phyloP scores from a whole-genome alignment of 148 eudicot species.

The Vaccinium vitisidaea region DNA sequence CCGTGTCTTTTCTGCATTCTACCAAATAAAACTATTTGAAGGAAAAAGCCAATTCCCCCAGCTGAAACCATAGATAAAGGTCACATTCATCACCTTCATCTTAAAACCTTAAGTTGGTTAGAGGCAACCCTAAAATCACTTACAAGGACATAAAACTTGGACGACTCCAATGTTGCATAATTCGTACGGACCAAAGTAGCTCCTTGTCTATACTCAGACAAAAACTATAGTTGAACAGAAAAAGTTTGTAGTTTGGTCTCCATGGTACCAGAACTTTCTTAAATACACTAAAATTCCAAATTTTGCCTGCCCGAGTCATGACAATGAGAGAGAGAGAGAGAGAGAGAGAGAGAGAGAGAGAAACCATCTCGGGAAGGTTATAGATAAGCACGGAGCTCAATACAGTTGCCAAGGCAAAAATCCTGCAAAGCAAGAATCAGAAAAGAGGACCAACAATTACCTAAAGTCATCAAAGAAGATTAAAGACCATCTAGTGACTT shows the following conservation, averaged over 20 bases:
- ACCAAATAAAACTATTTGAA: neutral
- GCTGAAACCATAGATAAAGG: neutral
- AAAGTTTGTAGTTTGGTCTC: neutral
- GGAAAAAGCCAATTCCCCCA: neutral
- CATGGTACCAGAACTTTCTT: neutral
- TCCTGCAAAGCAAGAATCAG: slow-evolving; percentile 49
- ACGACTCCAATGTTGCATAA: neutral
- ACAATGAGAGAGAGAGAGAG: neutral
- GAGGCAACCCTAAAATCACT: no score
- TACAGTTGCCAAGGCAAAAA: slow-evolving; percentile 90
- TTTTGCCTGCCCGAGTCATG: neutral
- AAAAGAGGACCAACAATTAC: slow-evolving; percentile 19
- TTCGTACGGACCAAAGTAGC: neutral
- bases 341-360: neutral
- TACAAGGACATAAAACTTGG: neutral
- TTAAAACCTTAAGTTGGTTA: neutral
- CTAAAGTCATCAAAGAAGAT: slow-evolving; percentile 13
- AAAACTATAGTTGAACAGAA: neutral
- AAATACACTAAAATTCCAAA: no score
- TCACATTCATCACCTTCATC: neutral
- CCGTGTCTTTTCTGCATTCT: neutral
- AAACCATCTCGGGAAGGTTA: slow-evolving; percentile 95
- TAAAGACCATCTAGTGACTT: slow-evolving; percentile 17
- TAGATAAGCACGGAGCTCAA: slow-evolving; percentile 93
- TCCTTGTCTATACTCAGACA: neutral